These are phyloP conservation scores for Rhynchospora breviuscula DNA, from an alignment of 176 grass and related monocot genomes.

Conservation along the genomic window DNA sequence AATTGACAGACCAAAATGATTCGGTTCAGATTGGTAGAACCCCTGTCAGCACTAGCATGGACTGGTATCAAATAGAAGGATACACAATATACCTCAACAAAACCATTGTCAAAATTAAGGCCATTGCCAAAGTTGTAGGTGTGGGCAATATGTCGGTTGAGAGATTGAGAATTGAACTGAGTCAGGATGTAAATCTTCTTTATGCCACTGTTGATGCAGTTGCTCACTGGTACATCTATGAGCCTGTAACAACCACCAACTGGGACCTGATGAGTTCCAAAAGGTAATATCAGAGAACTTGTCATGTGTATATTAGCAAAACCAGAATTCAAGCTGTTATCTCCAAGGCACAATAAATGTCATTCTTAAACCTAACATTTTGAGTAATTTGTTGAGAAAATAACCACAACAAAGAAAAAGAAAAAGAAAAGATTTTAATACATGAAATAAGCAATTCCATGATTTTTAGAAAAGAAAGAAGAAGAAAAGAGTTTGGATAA, in stretches of 20 bases:
- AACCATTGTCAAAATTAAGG: slow-evolving; percentile 53
- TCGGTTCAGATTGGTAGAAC: not conserved
- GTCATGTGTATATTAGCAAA: not conserved
- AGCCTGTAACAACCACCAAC: slow-evolving; percentile 72
- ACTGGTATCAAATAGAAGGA: not conserved
- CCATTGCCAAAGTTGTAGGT: slow-evolving; percentile 69
- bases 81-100: slow-evolving; percentile 50
- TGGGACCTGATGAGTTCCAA: slow-evolving; percentile 40
- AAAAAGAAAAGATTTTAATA: not conserved
- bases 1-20: slow-evolving; percentile 4
- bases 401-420: not conserved
- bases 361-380: not conserved
- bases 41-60: not conserved
- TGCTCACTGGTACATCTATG: slow-evolving; percentile 76
- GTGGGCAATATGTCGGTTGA: slow-evolving; percentile 61
- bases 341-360: not conserved
- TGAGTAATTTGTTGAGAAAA: not conserved
- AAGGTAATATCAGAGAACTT: not conserved
- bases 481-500: not conserved
- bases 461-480: not conserved
- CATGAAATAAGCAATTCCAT: not conserved
- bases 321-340: not conserved
- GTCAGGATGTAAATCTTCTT: slow-evolving; percentile 74
- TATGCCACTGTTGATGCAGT: slow-evolving; percentile 79
- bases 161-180: slow-evolving; percentile 71